A percentile compares a stretch with the other conserved stretches of the same genome.
Conservation (phyloP, 495 filamentous ascomycete genomes). For the Lentithecium fluviatile region DNA sequence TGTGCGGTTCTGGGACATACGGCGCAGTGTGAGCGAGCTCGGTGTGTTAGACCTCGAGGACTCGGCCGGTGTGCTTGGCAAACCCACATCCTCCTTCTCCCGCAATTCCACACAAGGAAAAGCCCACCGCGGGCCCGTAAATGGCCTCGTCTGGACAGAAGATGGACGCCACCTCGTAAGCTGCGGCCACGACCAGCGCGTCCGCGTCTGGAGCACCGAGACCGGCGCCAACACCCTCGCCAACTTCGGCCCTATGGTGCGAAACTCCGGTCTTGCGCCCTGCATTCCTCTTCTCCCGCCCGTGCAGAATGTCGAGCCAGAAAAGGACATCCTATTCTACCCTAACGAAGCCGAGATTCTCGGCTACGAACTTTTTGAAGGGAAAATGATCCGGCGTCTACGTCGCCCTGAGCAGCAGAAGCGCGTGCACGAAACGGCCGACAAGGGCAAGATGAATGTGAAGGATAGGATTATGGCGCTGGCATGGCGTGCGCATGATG, state of each 20-base stretch:
- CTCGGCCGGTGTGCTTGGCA: constrained; percentile 58
- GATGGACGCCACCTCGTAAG: constrained; percentile 72
- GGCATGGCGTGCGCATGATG: constrained; percentile 63
- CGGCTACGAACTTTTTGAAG: constrained; percentile 71
- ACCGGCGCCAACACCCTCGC: constrained; percentile 80
- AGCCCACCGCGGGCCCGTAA: constrained; percentile 76
- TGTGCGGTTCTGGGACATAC: constrained; percentile 81
- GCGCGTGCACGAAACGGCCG: constrained; percentile 40
- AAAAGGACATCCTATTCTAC: constrained; percentile 67
- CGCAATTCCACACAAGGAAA: constrained; percentile 53
- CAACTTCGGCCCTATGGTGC: constrained; percentile 76
- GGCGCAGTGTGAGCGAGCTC: constrained; percentile 67
- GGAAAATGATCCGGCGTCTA: constrained; percentile 67
- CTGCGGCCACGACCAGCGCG: constrained; percentile 73
- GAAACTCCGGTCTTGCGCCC: constrained; percentile 65
- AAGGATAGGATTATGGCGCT: constrained; percentile 65
- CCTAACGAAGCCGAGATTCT: constrained; percentile 77
- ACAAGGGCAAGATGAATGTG: constrained; percentile 42
- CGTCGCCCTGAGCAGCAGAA: constrained; percentile 55
- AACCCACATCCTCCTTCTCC: constrained; percentile 49
- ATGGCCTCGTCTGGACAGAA: constrained; percentile 79
- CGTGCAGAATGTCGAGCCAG: constrained; percentile 48
- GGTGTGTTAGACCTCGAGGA: constrained; percentile 79
- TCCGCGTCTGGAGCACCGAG: constrained; percentile 78
- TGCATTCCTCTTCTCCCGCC: constrained; percentile 63